Percentiles rank a stretch among this genome's conserved stretches.
Conservation (phyloP, 139 green algal genomes). For the Dunaliella primolecta region DNA sequence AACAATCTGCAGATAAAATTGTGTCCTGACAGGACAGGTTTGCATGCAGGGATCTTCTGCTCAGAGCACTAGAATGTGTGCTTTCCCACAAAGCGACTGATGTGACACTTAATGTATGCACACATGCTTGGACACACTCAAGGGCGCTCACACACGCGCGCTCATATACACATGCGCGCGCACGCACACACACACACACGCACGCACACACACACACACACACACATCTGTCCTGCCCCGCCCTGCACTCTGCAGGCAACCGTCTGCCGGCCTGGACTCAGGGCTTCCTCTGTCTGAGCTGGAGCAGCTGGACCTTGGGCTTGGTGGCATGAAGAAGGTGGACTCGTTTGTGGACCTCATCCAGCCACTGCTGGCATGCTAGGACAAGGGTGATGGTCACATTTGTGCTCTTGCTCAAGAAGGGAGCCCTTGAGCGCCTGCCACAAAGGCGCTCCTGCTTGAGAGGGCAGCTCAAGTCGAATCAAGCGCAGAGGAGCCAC, state of each 20-base stretch:
- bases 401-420: not conserved
- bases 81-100: no score
- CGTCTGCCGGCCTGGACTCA: not conserved
- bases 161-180: not conserved
- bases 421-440: not conserved
- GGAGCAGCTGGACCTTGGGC: not conserved
- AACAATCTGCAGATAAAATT: no score
- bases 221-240: not conserved
- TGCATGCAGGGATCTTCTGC: no score
- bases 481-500: no score
- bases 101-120: no score
- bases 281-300: no score
- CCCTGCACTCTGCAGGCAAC: not conserved
- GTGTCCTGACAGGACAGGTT: no score
- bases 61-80: no score
- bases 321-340: not conserved
- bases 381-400: not conserved
- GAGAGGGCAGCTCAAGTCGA: no score
- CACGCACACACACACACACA: not conserved
- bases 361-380: not conserved
- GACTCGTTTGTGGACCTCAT: not conserved
- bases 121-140: not conserved
- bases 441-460: no score
- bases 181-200: not conserved
- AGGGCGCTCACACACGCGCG: not conserved